These are phyloP conservation scores for Davidsoniella australis DNA, from an alignment of 2,329 filamentous ascomycete genomes.

Conservation along the genomic window DNA sequence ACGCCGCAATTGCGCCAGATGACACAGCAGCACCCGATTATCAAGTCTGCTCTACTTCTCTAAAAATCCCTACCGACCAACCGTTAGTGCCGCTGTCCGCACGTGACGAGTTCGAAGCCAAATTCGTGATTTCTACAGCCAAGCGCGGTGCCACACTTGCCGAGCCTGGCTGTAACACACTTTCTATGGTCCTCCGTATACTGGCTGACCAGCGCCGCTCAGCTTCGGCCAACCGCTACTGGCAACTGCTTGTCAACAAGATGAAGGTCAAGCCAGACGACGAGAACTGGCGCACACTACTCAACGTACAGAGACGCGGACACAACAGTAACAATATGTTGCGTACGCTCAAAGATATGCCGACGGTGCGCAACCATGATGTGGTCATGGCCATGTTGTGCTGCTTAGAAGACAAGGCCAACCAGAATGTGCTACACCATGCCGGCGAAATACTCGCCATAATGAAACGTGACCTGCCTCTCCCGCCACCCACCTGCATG, in stretches of 20 bases:
- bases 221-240: conserved; percentile 55
- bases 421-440: conserved; percentile 47
- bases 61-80: not conserved
- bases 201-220: conserved; percentile 43
- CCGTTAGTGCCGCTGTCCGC: not conserved
- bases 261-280: conserved; percentile 49
- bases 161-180: conserved; percentile 34
- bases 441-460: conserved; percentile 53
- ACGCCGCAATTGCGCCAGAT: not conserved
- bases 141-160: conserved; percentile 18
- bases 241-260: conserved; percentile 49
- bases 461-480: conserved; percentile 20
- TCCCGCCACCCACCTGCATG: conserved; percentile 5
- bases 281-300: conserved; percentile 50
- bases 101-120: not conserved
- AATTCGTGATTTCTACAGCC: no score
- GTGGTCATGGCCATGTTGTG: conserved; percentile 8
- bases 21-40: not conserved
- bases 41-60: not conserved
- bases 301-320: conserved; percentile 48
- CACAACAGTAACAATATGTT: conserved; percentile 47
- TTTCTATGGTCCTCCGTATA: conserved; percentile 53
- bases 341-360: conserved; percentile 40
- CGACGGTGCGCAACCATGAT: conserved; percentile 21
- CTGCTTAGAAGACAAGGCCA: conserved; percentile 62